A percentile compares a stretch with the other conserved stretches of the same genome.
These are phyloP conservation scores for Cyclocybe cylindracea DNA, from an alignment of 768 basidiomycete genomes.

Conservation along the genomic window DNA sequence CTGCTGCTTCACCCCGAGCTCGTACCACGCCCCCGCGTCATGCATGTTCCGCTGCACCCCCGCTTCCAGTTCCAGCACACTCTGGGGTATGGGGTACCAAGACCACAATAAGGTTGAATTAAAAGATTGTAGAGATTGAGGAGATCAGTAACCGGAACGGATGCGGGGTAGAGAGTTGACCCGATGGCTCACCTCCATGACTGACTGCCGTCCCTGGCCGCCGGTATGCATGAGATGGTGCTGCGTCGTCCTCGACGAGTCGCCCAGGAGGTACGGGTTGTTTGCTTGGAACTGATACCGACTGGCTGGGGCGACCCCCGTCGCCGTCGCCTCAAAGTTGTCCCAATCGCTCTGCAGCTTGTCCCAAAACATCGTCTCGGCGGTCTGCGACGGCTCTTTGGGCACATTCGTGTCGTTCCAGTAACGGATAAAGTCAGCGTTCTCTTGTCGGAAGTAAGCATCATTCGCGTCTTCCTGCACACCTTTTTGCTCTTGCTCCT, in stretches of 20 bases:
- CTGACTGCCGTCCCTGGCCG: constrained; percentile 27
- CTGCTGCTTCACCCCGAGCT: constrained; percentile 95
- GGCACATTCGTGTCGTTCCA: constrained; percentile 48
- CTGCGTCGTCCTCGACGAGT: constrained; percentile 51
- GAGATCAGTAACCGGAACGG: too few species aligned
- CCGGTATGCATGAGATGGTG: constrained; percentile 40
- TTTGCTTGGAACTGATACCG: constrained; percentile 73
- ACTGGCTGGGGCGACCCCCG: constrained; percentile 57
- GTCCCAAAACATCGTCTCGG: constrained; percentile 54
- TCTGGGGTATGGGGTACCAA: constrained; percentile 44
- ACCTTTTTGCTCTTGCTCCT: constrained; percentile 3
- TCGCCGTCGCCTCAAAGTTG: constrained; percentile 69
- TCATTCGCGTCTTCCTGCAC: constrained; percentile 51
- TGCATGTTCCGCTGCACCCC: constrained; percentile 76
- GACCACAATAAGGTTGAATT: constrained; percentile 6
- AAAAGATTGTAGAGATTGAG: not conserved
- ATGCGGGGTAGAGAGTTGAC: constrained; percentile 1
- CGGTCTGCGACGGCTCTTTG: constrained; percentile 15
- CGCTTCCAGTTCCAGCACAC: constrained; percentile 87
- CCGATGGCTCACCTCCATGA: constrained; percentile 42
- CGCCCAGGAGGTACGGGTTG: constrained; percentile 77
- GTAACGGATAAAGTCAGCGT: constrained; percentile 62
- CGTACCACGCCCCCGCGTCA: constrained; percentile 81
- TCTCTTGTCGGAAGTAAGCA: constrained; percentile 72
- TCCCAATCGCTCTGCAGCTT: constrained; percentile 80